phyloP scores from a whole-genome alignment of 2,329 filamentous ascomycete species.

The Alternaria dauci region DNA sequence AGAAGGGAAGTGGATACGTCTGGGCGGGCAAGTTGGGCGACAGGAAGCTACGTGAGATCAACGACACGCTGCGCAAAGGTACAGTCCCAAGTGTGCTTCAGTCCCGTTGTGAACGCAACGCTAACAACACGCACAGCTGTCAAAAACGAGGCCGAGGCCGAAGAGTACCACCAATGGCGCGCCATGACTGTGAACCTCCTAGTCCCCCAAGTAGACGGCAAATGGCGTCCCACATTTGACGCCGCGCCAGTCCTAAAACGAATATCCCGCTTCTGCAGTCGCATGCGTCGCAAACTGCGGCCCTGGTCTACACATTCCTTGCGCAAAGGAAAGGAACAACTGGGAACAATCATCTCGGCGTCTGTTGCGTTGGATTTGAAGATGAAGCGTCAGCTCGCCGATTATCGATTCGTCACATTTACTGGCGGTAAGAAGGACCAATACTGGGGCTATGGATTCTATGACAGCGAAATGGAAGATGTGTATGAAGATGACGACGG shows the following conservation, averaged over 20 bases:
- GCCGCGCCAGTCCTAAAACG: slow-evolving; percentile 45
- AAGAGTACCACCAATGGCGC: slow-evolving; percentile 50
- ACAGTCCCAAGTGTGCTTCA: background rate
- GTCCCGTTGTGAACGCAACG: background rate
- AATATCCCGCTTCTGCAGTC: slow-evolving; percentile 43
- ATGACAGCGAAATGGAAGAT: slow-evolving; percentile 51
- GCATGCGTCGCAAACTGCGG: slow-evolving; percentile 41
- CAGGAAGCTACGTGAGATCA: slow-evolving; percentile 46
- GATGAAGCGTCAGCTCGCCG: slow-evolving; percentile 49
- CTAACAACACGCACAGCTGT: slow-evolving; percentile 42
- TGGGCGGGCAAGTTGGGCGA: slow-evolving; percentile 51
- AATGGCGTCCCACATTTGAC: slow-evolving; percentile 49
- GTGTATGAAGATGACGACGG: slow-evolving; percentile 42
- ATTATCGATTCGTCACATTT: slow-evolving; percentile 51
- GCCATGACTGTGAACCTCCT: slow-evolving; percentile 48
- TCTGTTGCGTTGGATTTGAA: slow-evolving; percentile 49
- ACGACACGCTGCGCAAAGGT: slow-evolving; percentile 50
- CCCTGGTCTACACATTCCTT: slow-evolving; percentile 45
- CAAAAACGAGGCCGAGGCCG: slow-evolving; percentile 47
- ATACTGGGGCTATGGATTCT: slow-evolving; percentile 48
- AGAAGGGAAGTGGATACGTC: slow-evolving; percentile 48
- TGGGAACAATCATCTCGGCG: slow-evolving; percentile 47
- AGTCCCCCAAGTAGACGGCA: slow-evolving; percentile 49
- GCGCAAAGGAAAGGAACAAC: slow-evolving; percentile 41
- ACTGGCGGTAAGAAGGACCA: slow-evolving; percentile 44